phyloP scores from a whole-genome alignment of 345 rosid species.

The Mallotus nudiflorus region DNA sequence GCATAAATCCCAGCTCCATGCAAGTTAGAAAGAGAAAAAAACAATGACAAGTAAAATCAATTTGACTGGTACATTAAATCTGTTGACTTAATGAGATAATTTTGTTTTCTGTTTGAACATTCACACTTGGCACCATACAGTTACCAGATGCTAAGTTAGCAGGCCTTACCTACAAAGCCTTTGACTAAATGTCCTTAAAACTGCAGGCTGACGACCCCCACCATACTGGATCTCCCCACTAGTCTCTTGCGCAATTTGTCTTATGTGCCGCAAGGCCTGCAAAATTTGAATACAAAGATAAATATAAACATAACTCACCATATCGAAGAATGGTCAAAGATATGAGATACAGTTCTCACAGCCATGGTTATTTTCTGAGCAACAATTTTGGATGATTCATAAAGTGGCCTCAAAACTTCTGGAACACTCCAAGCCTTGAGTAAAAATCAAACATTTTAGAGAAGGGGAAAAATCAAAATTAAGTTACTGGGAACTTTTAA shows the following conservation, averaged over 20 bases:
- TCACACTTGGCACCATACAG: neutral
- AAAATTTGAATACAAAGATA: neutral
- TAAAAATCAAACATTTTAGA: neutral
- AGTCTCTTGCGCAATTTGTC: constrained; percentile 90
- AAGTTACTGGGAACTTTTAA: neutral
- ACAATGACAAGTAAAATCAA: neutral
- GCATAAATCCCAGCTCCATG: neutral
- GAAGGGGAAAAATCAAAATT: neutral
- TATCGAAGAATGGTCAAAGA: neutral
- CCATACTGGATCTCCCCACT: constrained; percentile 92
- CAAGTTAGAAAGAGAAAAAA: neutral
- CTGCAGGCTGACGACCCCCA: constrained; percentile 96
- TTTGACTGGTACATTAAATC: neutral
- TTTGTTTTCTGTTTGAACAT: neutral
- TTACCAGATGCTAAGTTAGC: neutral
- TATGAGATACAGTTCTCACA: constrained; percentile 42
- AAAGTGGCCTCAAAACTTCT: constrained; percentile 91
- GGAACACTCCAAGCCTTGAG: constrained; percentile 87
- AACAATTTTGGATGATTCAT: constrained; percentile 88
- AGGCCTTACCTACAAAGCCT: constrained; percentile 71
- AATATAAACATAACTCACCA: constrained; percentile 4
- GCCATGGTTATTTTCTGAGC: constrained; percentile 95
- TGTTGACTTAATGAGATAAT: neutral
- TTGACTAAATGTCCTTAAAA: constrained; percentile 91
- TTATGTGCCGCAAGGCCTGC: constrained; percentile 81